A percentile compares a stretch with the other conserved stretches of the same genome.
Evolutionary conservation across 768 basidiomycete species (phyloP).

Genomic region (Leccinum sublutescens): DNA sequence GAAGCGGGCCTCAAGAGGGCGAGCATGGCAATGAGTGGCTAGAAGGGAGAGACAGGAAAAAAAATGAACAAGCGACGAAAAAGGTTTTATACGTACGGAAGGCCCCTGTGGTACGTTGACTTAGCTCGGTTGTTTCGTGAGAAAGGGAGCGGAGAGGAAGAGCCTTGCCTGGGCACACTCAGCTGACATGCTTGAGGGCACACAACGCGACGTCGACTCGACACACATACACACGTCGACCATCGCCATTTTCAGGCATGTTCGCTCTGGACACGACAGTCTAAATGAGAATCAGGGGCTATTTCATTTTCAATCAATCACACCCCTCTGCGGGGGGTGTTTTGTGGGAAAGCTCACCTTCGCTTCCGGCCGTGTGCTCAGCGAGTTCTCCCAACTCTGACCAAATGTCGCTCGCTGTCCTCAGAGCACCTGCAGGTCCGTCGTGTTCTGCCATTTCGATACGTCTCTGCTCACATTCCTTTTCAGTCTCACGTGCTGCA

Average conservation of each 20-base stretch:
- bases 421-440: conserved; percentile 36
- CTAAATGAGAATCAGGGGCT: conserved; percentile 13
- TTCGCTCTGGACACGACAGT: neutral
- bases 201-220: neutral
- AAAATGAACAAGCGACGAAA: conserved; percentile 6
- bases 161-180: neutral
- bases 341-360: conserved; percentile 11
- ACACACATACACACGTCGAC: neutral
- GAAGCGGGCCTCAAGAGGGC: conserved; percentile 24
- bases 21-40: conserved; percentile 16
- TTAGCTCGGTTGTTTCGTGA: conserved; percentile 26
- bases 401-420: conserved; percentile 43
- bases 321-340: conserved; percentile 14
- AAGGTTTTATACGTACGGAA: conserved; percentile 30
- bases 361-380: neutral
- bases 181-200: neutral
- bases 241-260: neutral
- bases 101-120: neutral
- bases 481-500: conserved; percentile 34
- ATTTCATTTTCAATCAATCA: neutral
- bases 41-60: neutral
- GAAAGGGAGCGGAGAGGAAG: conserved; percentile 16
- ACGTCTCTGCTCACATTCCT: conserved; percentile 22
- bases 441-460: conserved; percentile 29
- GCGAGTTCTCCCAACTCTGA: neutral